A percentile compares a stretch with the other conserved stretches of the same genome.
Evolutionary conservation across 768 basidiomycete genomes (phyloP).

Genomic region (Podaxis mareebaensis): DNA sequence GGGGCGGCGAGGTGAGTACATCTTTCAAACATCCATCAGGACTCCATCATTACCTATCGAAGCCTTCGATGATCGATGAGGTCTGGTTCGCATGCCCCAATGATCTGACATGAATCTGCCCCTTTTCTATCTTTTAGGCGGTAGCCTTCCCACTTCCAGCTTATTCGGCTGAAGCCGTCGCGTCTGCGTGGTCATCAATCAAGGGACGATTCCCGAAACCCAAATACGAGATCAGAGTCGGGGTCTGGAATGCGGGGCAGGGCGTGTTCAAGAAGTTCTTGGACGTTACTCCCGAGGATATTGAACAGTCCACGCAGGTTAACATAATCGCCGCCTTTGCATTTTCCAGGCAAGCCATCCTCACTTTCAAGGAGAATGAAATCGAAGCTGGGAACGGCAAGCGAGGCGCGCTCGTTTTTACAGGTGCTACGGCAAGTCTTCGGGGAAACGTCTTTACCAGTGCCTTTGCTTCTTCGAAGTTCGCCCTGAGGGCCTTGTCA

Average conservation of each 20-base stretch:
- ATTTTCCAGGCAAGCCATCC: conserved; percentile 60
- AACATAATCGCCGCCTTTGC: conserved; percentile 62
- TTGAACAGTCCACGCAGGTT: conserved; percentile 49
- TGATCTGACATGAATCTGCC: background rate
- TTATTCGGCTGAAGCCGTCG: conserved; percentile 52
- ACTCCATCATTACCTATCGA: too few species aligned
- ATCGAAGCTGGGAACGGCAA: conserved; percentile 47
- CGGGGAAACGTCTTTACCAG: conserved; percentile 64
- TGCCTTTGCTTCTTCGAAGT: conserved; percentile 64
- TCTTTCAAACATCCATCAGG: background rate
- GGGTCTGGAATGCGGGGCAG: conserved; percentile 62
- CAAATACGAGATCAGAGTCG: conserved; percentile 53
- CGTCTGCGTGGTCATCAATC: conserved; percentile 47
- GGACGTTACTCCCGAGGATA: conserved; percentile 56
- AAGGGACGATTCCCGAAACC: conserved; percentile 48
- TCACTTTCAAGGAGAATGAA: conserved; percentile 60
- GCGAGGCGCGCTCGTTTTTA: conserved; percentile 67
- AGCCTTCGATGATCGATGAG: too few species aligned
- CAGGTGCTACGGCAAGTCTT: conserved; percentile 67
- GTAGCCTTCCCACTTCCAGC: conserved; percentile 52
- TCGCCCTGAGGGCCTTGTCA: conserved; percentile 58
- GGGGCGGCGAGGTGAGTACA: conserved; percentile 53
- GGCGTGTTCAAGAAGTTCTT: conserved; percentile 69
- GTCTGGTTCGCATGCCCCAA: background rate
- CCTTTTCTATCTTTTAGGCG: conserved; percentile 39